Evolutionary conservation across 495 filamentous ascomycete genomes (phyloP).

Genomic region (Glutinoglossum americanum): DNA sequence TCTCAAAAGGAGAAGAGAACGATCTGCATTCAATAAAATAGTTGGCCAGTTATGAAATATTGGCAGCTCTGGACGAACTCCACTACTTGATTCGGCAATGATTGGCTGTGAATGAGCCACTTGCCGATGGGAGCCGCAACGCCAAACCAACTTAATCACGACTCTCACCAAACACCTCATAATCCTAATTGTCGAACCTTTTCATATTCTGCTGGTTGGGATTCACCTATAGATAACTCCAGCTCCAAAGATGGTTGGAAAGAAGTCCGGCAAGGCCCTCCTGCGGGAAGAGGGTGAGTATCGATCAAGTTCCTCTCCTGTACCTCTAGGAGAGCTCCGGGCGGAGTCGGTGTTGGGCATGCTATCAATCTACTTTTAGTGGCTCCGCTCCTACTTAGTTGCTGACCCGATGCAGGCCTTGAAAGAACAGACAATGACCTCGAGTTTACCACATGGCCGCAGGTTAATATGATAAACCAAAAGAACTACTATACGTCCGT

Average conservation of each 20-base stretch:
- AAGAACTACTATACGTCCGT: slow-evolving; percentile 99
- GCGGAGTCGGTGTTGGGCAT: neutral
- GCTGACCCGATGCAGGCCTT: slow-evolving; percentile 34
- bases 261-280: slow-evolving; percentile 41
- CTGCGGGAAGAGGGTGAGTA: slow-evolving; percentile 36
- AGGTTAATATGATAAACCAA: slow-evolving; percentile 82
- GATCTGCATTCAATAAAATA: too few species aligned
- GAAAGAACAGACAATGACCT: slow-evolving; percentile 95
- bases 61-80: neutral
- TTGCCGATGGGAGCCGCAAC: neutral
- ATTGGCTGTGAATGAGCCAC: neutral
- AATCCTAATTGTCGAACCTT: neutral
- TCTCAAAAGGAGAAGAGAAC: neutral
- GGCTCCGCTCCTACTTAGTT: neutral
- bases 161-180: neutral
- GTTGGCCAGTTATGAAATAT: neutral
- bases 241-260: slow-evolving; percentile 31
- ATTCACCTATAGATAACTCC: neutral
- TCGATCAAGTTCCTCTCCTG: neutral
- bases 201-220: neutral
- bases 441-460: slow-evolving; percentile 83
- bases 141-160: neutral
- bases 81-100: too few species aligned
- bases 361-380: neutral
- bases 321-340: neutral